Evolutionary conservation across 805 yeast genomes (phyloP), one percentile per base, ranked within the genome.

Genomic region (Cephaloascus albidus): DNA sequence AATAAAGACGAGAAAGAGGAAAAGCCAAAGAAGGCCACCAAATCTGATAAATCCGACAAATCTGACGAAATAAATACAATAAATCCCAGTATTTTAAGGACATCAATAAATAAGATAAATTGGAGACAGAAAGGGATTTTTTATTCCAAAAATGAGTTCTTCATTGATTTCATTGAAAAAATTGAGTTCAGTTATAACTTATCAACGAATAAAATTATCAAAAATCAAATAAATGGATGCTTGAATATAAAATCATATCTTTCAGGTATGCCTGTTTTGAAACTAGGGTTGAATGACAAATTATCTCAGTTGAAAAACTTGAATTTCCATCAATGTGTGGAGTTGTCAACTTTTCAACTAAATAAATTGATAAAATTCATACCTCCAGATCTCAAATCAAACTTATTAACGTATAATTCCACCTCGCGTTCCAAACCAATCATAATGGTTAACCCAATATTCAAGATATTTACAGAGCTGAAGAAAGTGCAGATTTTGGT

Each of bases 51-150:
- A 14, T n/a, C 4, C 4, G 23, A 32, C 14, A 43, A 43, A 33
- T 8, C 39, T 12, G 10, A 49, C 48, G 37, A 35, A 37, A 2
- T 26, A 30, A 10, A 23, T 45, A 1, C 47, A 12, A 67, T 82
- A 43, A 84, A 84, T 51, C 75, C 85, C 27, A 73, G 86, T 33
- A 78, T 90, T 14, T 72, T 88, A 3, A 73, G 88, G 45, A 80
- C 94, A 0, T 74, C 88, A 15, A 82, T 88, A 10, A 81, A 78
- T 65, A 56, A 68, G 1, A 59, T 65, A 31, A 63, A 58, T 46
- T 66, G 72, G 72, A 48, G 72, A 33, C 70, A 70, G 10, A 65
- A 65, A 45, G 72, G 72, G 14, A 66, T 66, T 4, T 65, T 61
- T 40, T 66, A 66, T 44, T 55, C 66, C 16, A 66, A 66, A 40